Evolutionary conservation across 805 yeast genomes (phyloP).

Genomic region (Huiozyma sinensis): DNA sequence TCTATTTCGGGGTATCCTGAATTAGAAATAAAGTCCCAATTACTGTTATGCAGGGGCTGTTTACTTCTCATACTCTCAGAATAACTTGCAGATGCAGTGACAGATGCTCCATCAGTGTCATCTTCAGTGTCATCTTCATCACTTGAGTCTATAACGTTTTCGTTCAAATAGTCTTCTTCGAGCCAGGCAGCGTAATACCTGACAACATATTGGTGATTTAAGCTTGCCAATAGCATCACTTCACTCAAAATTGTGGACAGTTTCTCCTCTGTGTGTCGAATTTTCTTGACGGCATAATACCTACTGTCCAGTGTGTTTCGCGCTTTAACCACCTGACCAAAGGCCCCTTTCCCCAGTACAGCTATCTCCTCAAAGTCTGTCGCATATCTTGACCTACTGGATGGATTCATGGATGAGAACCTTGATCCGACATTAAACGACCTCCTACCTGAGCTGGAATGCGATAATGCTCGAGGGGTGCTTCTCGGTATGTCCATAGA

Average conservation of each 20-base stretch:
- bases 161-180: constrained; percentile 51
- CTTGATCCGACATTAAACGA: constrained; percentile 33
- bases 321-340: constrained; percentile 97
- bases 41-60: constrained; percentile 15
- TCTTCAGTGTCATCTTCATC: constrained; percentile 20
- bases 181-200: constrained; percentile 97
- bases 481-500: not conserved
- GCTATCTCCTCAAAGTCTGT: constrained; percentile 94
- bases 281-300: constrained; percentile 87
- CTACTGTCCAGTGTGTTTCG: constrained; percentile 89
- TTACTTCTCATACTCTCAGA: not conserved
- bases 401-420: constrained; percentile 21
- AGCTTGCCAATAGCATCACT: constrained; percentile 80
- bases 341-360: constrained; percentile 86
- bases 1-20: constrained; percentile 43
- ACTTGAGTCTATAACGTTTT: constrained; percentile 27
- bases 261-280: constrained; percentile 71
- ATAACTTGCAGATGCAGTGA: not conserved
- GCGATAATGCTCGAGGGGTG: constrained; percentile 16
- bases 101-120: constrained; percentile 10
- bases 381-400: constrained; percentile 57
- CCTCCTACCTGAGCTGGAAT: constrained; percentile 27
- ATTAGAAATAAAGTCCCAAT: constrained; percentile 57
- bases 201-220: constrained; percentile 92
- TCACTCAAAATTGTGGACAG: constrained; percentile 77